Percentiles rank a stretch among this genome's conserved stretches.
These are phyloP conservation scores for Paspalum notatum DNA, from an alignment of 176 grass and related monocot species.

Conservation along the genomic window DNA sequence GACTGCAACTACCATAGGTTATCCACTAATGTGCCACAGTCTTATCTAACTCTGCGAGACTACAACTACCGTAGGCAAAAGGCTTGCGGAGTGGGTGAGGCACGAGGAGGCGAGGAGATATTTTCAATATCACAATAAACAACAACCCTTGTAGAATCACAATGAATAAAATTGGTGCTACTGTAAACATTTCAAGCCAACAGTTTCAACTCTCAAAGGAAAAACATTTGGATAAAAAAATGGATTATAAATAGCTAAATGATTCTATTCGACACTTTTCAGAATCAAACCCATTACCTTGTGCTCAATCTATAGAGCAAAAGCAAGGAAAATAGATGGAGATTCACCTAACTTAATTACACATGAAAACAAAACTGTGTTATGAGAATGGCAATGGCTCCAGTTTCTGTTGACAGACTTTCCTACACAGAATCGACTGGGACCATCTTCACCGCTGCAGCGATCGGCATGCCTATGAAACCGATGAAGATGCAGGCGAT, in stretches of 20 bases:
- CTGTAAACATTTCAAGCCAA: neutral
- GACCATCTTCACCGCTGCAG: slow-evolving; percentile 69
- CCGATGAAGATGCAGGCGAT: slow-evolving; percentile 63
- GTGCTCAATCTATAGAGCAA: slow-evolving; percentile 24
- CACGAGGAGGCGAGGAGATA: too few relatives aligned
- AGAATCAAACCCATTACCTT: slow-evolving; percentile 8
- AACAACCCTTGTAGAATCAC: neutral
- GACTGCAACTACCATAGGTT: too few relatives aligned
- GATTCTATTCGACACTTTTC: neutral
- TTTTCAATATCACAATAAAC: too few relatives aligned
- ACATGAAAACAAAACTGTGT: slow-evolving; percentile 11
- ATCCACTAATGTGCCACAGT: too few relatives aligned
- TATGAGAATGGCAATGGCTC: slow-evolving; percentile 16
- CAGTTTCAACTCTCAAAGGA: slow-evolving; percentile 25
- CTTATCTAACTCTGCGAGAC: too few relatives aligned
- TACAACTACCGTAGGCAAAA: too few relatives aligned
- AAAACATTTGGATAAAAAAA: neutral
- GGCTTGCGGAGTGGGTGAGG: too few relatives aligned
- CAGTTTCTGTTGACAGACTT: slow-evolving; percentile 2
- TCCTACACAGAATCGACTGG: slow-evolving; percentile 52
- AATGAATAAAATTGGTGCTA: neutral
- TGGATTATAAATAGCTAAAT: neutral
- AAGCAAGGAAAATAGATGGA: slow-evolving; percentile 14
- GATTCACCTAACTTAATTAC: slow-evolving; percentile 2
- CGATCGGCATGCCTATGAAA: slow-evolving; percentile 91